Evolutionary conservation across 805 yeast species (phyloP).

Genomic region (Wickerhamomyces subpelliculosus): DNA sequence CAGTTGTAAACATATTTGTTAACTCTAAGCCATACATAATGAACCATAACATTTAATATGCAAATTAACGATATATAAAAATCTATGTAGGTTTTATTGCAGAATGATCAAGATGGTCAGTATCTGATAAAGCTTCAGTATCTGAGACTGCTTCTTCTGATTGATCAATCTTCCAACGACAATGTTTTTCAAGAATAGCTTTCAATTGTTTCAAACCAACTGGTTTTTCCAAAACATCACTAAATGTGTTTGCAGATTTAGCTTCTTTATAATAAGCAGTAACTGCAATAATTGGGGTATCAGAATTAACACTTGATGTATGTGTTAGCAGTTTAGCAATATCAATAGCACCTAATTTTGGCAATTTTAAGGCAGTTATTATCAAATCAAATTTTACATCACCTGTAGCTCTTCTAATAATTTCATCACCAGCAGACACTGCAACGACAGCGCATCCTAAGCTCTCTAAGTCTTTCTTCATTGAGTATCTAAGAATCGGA

Average conservation of each 20-base stretch:
- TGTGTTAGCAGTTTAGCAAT: constrained; percentile 68
- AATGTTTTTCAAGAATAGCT: constrained; percentile 16
- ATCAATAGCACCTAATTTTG: constrained; percentile 66
- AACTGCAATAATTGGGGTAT: constrained; percentile 70
- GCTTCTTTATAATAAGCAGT: constrained; percentile 73
- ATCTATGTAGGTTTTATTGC: background rate
- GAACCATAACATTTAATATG: no score
- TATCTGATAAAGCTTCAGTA: constrained; percentile 23
- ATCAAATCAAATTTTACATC: constrained; percentile 80
- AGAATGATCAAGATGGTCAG: constrained; percentile 28
- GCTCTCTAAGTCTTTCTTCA: constrained; percentile 54
- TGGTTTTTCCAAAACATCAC: constrained; percentile 73
- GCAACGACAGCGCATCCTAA: constrained; percentile 77
- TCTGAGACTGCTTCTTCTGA: constrained; percentile 24
- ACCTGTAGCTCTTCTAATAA: constrained; percentile 75
- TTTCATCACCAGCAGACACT: constrained; percentile 74
- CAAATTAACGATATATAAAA: no score
- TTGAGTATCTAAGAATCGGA: constrained; percentile 69
- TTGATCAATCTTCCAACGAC: constrained; percentile 16
- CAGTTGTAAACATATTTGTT: no score
- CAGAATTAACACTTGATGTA: constrained; percentile 71
- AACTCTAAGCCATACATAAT: no score
- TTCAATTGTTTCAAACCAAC: constrained; percentile 19
- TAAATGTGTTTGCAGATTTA: constrained; percentile 37
- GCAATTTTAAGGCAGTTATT: constrained; percentile 63